phyloP scores from a whole-genome alignment of 805 yeast genomes.

The Candida stauntonica region DNA sequence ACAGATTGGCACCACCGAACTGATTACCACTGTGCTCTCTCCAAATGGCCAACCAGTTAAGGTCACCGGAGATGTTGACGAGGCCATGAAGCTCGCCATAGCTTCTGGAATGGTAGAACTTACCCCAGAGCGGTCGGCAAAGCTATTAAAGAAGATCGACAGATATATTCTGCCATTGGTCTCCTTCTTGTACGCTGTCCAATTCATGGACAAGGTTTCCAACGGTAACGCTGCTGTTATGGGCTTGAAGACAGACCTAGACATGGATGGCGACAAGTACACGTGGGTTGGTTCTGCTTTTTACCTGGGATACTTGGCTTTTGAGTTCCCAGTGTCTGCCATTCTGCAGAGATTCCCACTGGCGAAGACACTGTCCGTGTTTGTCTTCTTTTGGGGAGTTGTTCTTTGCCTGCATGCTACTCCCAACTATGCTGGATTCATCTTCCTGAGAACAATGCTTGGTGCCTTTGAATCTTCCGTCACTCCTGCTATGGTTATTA shows the following conservation, averaged over 20 bases:
- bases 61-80: neutral
- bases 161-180: neutral
- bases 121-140: neutral
- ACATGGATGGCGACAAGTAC: neutral
- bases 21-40: neutral
- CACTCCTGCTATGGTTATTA: neutral
- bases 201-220: neutral
- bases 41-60: neutral
- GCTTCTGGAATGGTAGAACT: neutral
- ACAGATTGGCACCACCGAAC: neutral
- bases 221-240: neutral
- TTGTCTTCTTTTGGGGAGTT: neutral
- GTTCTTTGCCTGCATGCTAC: neutral
- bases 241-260: neutral
- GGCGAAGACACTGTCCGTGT: neutral
- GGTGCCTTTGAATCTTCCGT: neutral
- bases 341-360: neutral
- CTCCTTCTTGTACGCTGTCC: neutral
- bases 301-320: neutral
- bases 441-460: slow-evolving; percentile 40
- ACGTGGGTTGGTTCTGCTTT: neutral
- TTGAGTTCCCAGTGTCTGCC: neutral
- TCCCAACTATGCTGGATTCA: slow-evolving; percentile 29
- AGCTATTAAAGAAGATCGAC: neutral
- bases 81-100: neutral